phyloP scores from a whole-genome alignment of 148 eudicot genomes.

The Pouteria glomerata region DNA sequence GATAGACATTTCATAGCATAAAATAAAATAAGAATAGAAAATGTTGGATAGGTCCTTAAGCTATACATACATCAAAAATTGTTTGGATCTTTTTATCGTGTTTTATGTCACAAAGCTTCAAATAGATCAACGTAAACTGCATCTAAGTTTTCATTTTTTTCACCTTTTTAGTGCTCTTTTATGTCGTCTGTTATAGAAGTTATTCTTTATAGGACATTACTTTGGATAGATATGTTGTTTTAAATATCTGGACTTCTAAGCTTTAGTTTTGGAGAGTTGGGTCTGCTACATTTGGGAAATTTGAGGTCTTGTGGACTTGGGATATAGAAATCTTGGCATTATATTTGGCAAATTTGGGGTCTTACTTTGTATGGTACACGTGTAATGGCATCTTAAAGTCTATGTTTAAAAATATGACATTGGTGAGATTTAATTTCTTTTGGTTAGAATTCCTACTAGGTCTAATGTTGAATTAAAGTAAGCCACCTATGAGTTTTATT shows the following conservation, averaged over 20 bases:
- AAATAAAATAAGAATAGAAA: too few species aligned
- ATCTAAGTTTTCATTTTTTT: not conserved
- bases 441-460: too few species aligned
- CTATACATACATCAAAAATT: too few species aligned
- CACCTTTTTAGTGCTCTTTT: not conserved
- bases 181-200: not conserved
- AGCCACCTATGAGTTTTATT: too few species aligned
- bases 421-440: too few species aligned
- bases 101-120: not conserved
- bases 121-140: constrained; percentile 8
- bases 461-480: too few species aligned
- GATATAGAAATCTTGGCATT: constrained; percentile 3
- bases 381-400: too few species aligned
- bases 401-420: too few species aligned
- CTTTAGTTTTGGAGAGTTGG: constrained; percentile 11
- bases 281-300: constrained; percentile 13
- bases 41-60: too few species aligned
- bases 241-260: not conserved
- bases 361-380: too few species aligned
- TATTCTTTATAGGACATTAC: constrained; percentile 8
- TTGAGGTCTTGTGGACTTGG: constrained; percentile 1
- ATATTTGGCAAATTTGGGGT: too few species aligned
- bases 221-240: constrained; percentile 20
- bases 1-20: too few species aligned
- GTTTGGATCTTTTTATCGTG: constrained; percentile 7